Evolutionary conservation across 768 basidiomycete species (phyloP).

Genomic region (Tricholoma flavovirens): DNA sequence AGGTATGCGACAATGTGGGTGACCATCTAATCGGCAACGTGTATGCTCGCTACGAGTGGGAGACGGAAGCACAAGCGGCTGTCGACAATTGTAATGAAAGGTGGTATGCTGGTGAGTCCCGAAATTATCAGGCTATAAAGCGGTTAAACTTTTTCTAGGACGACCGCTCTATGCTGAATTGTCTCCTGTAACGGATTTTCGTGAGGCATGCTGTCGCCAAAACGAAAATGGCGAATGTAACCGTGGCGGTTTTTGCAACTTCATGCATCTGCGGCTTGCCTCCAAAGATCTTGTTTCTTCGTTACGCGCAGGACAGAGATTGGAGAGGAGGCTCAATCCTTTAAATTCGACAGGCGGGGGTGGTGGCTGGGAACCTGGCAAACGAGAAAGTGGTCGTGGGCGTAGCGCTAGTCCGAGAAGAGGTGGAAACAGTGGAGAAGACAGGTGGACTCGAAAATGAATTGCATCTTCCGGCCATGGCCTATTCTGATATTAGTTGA

Average conservation of each 20-base stretch:
- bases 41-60: constrained; percentile 98
- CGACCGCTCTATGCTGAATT: constrained; percentile 95
- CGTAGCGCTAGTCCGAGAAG: constrained; percentile 71
- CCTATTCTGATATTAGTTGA: background rate
- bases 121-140: background rate
- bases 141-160: constrained; percentile 39
- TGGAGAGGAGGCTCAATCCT: constrained; percentile 77
- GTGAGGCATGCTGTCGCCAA: constrained; percentile 97
- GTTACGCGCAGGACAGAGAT: constrained; percentile 73
- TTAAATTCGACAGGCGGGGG: constrained; percentile 55
- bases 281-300: constrained; percentile 78
- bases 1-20: constrained; percentile 99
- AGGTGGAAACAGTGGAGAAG: constrained; percentile 64
- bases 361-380: constrained; percentile 82
- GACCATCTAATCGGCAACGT: constrained; percentile 98
- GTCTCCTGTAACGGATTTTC: constrained; percentile 97
- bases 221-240: constrained; percentile 99
- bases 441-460: constrained; percentile 68
- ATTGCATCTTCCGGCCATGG: background rate
- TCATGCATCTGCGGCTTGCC: constrained; percentile 92
- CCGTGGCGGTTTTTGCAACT: constrained; percentile 97
- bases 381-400: constrained; percentile 56
- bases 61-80: constrained; percentile 91
- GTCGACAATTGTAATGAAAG: constrained; percentile 92
- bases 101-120: constrained; percentile 88